Conservation (phyloP, 2,329 filamentous ascomycete genomes). For the Lasiodiplodia theobromae region DNA sequence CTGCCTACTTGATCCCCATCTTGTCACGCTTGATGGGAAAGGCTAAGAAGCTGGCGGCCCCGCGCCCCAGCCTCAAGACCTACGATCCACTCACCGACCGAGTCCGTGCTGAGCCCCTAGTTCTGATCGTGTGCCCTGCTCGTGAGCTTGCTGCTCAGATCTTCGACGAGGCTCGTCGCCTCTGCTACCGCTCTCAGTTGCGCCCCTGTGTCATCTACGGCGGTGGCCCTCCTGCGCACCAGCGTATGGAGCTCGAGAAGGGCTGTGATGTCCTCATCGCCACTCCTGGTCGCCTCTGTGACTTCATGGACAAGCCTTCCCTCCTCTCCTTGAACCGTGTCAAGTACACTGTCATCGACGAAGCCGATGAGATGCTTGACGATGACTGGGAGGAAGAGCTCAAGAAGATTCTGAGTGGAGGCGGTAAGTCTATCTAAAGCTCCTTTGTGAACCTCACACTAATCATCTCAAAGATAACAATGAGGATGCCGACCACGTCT, state of each 20-base stretch:
- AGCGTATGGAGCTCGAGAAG: slow-evolving; percentile 75
- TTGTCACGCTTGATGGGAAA: slow-evolving; percentile 95
- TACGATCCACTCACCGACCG: slow-evolving; percentile 60
- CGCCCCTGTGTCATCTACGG: slow-evolving; percentile 91
- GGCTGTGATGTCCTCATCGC: slow-evolving; percentile 91
- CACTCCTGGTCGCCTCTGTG: slow-evolving; percentile 83
- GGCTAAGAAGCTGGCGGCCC: slow-evolving; percentile 82
- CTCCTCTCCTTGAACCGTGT: slow-evolving; percentile 77
- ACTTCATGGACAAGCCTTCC: slow-evolving; percentile 78
- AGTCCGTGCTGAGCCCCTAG: slow-evolving; percentile 82
- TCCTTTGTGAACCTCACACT: slow-evolving; percentile 32
- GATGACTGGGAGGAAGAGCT: slow-evolving; percentile 81
- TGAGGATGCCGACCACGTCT: slow-evolving; percentile 71
- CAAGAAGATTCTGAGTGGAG: slow-evolving; percentile 76
- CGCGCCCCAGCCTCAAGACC: slow-evolving; percentile 70
- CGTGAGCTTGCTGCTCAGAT: slow-evolving; percentile 94
- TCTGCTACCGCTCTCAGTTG: slow-evolving; percentile 94
- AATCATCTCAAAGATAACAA: slow-evolving; percentile 66
- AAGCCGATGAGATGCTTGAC: slow-evolving; percentile 91
- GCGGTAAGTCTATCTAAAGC: slow-evolving; percentile 60
- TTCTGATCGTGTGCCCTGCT: slow-evolving; percentile 84
- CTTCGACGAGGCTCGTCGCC: slow-evolving; percentile 89
- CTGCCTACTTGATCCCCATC: slow-evolving; percentile 88
- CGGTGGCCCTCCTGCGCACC: slow-evolving; percentile 74
- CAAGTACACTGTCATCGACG: slow-evolving; percentile 82